Conservation (phyloP, 345 rosid genomes). For the Boechera retrofracta region DNA sequence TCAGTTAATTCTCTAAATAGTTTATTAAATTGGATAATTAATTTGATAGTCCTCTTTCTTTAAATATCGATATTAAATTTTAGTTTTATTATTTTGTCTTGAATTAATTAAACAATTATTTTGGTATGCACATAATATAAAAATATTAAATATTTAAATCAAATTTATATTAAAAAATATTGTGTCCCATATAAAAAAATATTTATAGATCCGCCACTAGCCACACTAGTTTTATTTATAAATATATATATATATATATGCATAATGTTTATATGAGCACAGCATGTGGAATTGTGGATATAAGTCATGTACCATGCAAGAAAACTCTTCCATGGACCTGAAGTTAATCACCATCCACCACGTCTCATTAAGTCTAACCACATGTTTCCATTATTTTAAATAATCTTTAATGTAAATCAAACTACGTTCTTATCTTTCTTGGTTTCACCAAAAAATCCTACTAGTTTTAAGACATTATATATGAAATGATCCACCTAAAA, state of each 20-base stretch:
- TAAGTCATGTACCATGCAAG: constrained; percentile 42
- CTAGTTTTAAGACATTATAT: constrained; percentile 14
- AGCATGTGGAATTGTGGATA: constrained; percentile 32
- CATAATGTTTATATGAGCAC: background rate
- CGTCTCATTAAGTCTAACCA: constrained; percentile 41
- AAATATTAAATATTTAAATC: too few species aligned
- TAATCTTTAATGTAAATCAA: constrained; percentile 2
- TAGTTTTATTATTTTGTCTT: too few species aligned
- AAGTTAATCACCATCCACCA: constrained; percentile 42
- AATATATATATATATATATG: too few species aligned
- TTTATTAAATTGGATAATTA: too few species aligned
- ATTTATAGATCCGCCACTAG: too few species aligned
- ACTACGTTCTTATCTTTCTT: constrained; percentile 30
- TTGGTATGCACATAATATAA: too few species aligned
- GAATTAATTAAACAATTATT: too few species aligned
- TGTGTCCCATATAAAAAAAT: too few species aligned
- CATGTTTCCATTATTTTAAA: constrained; percentile 30
- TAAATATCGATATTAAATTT: too few species aligned
- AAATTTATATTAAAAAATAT: too few species aligned
- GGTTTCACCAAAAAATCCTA: background rate
- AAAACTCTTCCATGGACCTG: constrained; percentile 40
- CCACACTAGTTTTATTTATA: constrained; percentile 15
- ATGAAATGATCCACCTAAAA: background rate
- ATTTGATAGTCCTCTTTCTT: too few species aligned
- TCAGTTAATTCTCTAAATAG: too few species aligned